Conservation (phyloP, 352 stramenopile species). For the Ophiocytium majus region DNA sequence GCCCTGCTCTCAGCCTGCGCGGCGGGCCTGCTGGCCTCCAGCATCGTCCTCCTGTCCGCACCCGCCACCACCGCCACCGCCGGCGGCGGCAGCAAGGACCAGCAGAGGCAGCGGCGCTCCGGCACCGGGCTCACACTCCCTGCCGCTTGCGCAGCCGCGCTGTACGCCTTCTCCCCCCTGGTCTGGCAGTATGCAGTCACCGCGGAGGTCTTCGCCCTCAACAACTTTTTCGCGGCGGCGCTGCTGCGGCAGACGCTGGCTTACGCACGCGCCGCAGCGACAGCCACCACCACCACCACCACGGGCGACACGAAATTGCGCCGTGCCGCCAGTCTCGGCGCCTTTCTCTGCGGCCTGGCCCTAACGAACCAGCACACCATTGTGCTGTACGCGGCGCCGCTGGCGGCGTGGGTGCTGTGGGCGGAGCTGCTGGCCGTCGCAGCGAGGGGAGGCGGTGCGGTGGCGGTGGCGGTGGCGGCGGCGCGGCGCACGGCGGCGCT, state of each 20-base stretch:
- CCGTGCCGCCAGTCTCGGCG: constrained; percentile 69
- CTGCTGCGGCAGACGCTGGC: constrained; percentile 70
- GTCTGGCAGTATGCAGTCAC: constrained; percentile 89
- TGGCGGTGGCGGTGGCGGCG: not conserved
- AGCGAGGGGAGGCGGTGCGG: not conserved
- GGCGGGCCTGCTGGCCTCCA: constrained; percentile 55
- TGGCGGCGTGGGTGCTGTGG: constrained; percentile 72
- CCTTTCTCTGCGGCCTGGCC: constrained; percentile 81
- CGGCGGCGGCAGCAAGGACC: not conserved
- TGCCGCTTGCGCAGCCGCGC: constrained; percentile 45
- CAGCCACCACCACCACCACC: too few species aligned
- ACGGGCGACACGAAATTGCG: too few species aligned
- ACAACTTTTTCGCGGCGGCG: constrained; percentile 81
- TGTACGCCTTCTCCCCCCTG: constrained; percentile 85
- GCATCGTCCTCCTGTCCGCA: constrained; percentile 30
- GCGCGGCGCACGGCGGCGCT: constrained; percentile 48
- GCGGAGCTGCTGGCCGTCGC: not conserved
- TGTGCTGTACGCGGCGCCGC: constrained; percentile 81
- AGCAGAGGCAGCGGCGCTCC: not conserved
- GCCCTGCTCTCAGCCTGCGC: constrained; percentile 62
- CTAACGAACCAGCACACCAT: constrained; percentile 94
- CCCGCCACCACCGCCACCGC: not conserved
- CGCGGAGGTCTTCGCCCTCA: constrained; percentile 93
- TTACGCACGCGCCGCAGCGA: constrained; percentile 56
- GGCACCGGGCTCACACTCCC: constrained; percentile 18